phyloP scores from a whole-genome alignment of 163 green algal species.

The Scenedesmus sp. region DNA sequence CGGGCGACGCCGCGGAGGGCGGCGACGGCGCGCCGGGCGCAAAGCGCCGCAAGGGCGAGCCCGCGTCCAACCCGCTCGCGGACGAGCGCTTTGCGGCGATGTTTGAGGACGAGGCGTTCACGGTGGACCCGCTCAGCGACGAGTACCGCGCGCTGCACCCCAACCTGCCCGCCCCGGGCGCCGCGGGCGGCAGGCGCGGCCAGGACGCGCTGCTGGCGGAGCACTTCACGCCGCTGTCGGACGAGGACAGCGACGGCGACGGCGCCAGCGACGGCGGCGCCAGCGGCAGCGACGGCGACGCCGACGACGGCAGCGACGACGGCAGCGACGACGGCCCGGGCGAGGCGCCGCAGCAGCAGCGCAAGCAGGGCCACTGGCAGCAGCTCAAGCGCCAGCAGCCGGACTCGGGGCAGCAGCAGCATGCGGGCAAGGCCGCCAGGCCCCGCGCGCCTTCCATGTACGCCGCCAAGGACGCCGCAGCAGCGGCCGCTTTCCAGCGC shows the following conservation, averaged over 20 bases:
- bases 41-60: constrained; percentile 11
- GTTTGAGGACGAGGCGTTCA: constrained; percentile 86
- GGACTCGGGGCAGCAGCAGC: constrained; percentile 25
- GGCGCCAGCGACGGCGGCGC: neutral
- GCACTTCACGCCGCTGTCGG: constrained; percentile 77
- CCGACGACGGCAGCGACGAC: constrained; percentile 4
- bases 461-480: constrained; percentile 69
- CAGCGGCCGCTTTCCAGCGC: constrained; percentile 75
- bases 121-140: constrained; percentile 76
- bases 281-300: constrained; percentile 11
- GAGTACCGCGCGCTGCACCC: constrained; percentile 87
- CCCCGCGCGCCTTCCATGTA: constrained; percentile 73
- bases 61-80: constrained; percentile 48
- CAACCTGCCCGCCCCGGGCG: constrained; percentile 58
- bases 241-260: constrained; percentile 41
- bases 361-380: constrained; percentile 21
- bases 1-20: constrained; percentile 19
- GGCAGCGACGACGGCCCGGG: constrained; percentile 7
- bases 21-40: constrained; percentile 23
- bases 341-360: constrained; percentile 15
- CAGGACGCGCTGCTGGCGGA: constrained; percentile 67
- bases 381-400: constrained; percentile 31
- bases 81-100: constrained; percentile 71
- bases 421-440: constrained; percentile 13
- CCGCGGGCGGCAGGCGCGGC: neutral